Evolutionary conservation across 140 eudicot genomes (phyloP), one percentile per base, ranked within the genome.

Genomic region (Senecio squalidus): DNA sequence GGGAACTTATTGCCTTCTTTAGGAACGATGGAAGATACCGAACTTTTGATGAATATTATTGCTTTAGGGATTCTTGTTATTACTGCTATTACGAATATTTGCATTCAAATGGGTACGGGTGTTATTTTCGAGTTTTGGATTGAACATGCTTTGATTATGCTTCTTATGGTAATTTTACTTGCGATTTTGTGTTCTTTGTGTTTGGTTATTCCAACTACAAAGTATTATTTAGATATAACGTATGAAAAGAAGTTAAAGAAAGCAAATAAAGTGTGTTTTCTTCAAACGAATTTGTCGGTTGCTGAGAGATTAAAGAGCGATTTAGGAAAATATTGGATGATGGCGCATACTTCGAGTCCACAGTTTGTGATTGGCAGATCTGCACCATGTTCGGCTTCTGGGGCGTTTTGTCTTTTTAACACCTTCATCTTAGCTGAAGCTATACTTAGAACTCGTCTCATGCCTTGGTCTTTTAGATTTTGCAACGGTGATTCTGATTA

Each of bases 11-110:
- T 86, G 50, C 93, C 93, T 40, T 83, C 95, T 38, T 38, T 86
- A 69, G 95, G 88, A 20, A 65, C 65, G 27, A 82, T 82, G 95
- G 76, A 79, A 40, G 72, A 68, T 30, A 60, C 80, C 56, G 95
- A 86, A 24, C 64, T 86, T n/a, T 38, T 80, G 75, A 62, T 70
- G 77, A 86, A 86, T 59, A 54, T 80, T 25, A 66, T 86, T 3
- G 95, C 95, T 63, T 58, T 82, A 33, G 88, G 81, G 25, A 86
- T 86, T 45, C 91, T 79, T 44, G 92, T 86, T 5, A 43, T 86
- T 3, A 86, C 95, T 9, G 88, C 76, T 0, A 74, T 82, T 0
- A 75, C 66, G 0, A 86, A 86, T 60, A 70, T 83, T 24, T 71
- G 92, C 39, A 82, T 86, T 15, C 88, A 86, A 43, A 31, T 86